Evolutionary conservation across 345 rosid genomes (phyloP).

Genomic region (Nephelium lappaceum): DNA sequence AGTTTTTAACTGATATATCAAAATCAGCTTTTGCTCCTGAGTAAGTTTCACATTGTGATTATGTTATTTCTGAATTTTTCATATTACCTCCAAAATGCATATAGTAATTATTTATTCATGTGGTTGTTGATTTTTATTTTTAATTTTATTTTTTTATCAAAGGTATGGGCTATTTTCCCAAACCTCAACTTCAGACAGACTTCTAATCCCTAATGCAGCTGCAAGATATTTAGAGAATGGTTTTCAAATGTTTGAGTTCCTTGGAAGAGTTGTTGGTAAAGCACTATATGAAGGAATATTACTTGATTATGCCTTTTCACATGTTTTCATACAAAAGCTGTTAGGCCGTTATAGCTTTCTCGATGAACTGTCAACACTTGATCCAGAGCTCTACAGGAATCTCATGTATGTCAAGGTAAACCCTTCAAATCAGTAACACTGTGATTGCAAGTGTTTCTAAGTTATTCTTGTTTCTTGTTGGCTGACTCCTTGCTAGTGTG

Average conservation of each 20-base stretch:
- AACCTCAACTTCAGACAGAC: conserved; percentile 81
- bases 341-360: conserved; percentile 96
- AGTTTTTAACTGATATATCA: conserved; percentile 93
- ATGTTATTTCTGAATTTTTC: conserved; percentile 15
- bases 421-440: conserved; percentile 7
- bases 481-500: background rate
- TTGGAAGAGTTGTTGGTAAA: conserved; percentile 97
- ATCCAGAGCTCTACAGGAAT: conserved; percentile 89
- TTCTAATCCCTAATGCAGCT: conserved; percentile 82
- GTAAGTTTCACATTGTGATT: conserved; percentile 52
- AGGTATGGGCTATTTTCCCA: conserved; percentile 94
- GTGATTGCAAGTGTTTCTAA: conserved; percentile 15
- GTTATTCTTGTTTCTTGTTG: conserved; percentile 6
- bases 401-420: conserved; percentile 97
- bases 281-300: conserved; percentile 96
- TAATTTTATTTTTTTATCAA: conserved; percentile 21
- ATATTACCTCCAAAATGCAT: conserved; percentile 5
- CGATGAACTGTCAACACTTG: conserved; percentile 94
- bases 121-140: conserved; percentile 8
- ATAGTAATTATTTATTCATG: conserved; percentile 5
- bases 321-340: conserved; percentile 88
- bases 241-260: conserved; percentile 91
- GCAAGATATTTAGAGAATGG: conserved; percentile 89
- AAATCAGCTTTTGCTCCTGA: conserved; percentile 89
- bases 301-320: conserved; percentile 92